Conservation (phyloP, 2,329 filamentous ascomycete species). For the Pseudopithomyces maydicus region DNA sequence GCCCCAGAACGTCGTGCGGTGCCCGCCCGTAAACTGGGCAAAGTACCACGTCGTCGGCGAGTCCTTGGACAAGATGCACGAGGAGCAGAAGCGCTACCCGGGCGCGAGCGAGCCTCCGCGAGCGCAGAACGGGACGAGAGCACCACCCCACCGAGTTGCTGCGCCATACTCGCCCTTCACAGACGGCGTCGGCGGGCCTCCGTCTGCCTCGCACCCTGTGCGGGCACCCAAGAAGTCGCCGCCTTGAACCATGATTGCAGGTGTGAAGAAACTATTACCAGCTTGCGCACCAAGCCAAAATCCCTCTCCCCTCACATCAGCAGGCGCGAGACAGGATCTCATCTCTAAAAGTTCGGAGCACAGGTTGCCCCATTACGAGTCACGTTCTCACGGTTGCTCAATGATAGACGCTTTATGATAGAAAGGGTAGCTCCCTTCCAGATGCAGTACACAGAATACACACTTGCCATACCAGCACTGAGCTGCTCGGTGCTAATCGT, state of each 20-base stretch:
- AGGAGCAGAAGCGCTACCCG: constrained; percentile 68
- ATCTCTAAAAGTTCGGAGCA: constrained; percentile 27
- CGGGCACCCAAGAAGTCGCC: constrained; percentile 42
- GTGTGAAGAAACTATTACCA: not conserved
- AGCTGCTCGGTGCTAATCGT: not conserved
- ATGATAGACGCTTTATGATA: constrained; percentile 38
- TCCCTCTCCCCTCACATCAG: constrained; percentile 3
- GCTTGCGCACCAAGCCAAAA: constrained; percentile 3
- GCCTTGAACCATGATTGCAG: constrained; percentile 11
- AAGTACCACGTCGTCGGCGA: constrained; percentile 92
- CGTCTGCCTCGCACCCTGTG: constrained; percentile 27
- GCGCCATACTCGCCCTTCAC: constrained; percentile 65
- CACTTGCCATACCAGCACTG: constrained; percentile 3
- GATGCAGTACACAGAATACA: constrained; percentile 22
- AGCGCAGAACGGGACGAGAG: constrained; percentile 42
- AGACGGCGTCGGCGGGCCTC: constrained; percentile 51
- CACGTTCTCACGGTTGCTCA: constrained; percentile 24
- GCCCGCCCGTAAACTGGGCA: constrained; percentile 90
- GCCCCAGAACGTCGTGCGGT: constrained; percentile 81
- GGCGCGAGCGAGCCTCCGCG: constrained; percentile 46
- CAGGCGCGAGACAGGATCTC: constrained; percentile 9
- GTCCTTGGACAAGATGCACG: constrained; percentile 81
- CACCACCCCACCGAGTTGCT: constrained; percentile 58
- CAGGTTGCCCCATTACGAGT: constrained; percentile 30
- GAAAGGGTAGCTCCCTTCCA: constrained; percentile 23